Conservation (phyloP, 2,329 filamentous ascomycete genomes). For the Colletotrichum lentis region DNA sequence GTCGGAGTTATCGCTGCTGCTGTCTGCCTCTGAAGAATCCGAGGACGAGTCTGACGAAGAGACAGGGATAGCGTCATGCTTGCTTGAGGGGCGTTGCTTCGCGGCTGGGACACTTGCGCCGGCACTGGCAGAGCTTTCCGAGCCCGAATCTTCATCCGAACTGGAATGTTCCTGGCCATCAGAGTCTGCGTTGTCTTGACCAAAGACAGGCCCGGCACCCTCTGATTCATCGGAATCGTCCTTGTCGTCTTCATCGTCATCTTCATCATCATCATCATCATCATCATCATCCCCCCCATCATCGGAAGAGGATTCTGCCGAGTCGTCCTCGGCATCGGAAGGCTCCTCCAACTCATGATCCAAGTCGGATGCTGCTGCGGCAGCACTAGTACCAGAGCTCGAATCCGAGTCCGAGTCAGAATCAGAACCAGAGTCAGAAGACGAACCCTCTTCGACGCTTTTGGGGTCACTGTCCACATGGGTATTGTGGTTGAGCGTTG, state of each 20-base stretch:
- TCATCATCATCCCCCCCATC: background rate
- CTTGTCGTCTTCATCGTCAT: background rate
- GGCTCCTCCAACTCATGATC: constrained; percentile 10
- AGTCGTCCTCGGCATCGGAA: background rate
- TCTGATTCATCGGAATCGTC: constrained; percentile 12
- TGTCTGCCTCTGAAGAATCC: constrained; percentile 17
- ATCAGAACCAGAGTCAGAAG: constrained; percentile 46
- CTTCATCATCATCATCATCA: background rate
- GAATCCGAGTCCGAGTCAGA: constrained; percentile 48
- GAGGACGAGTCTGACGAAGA: constrained; percentile 26
- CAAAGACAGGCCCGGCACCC: background rate
- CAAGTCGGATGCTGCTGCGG: background rate
- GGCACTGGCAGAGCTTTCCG: constrained; percentile 34
- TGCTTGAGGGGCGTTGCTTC: background rate
- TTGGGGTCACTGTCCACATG: constrained; percentile 33
- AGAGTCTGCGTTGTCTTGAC: background rate
- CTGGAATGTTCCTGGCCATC: constrained; percentile 10
- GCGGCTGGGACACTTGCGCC: constrained; percentile 8
- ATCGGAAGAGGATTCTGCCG: background rate
- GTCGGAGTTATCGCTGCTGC: constrained; percentile 38
- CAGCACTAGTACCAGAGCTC: constrained; percentile 42
- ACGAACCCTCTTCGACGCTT: constrained; percentile 25
- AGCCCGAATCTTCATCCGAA: constrained; percentile 23
- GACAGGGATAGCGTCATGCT: background rate
- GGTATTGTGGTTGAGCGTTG: constrained; percentile 15